phyloP scores from a whole-genome alignment of 441 rosid genomes.

The Gossypium aridum region DNA sequence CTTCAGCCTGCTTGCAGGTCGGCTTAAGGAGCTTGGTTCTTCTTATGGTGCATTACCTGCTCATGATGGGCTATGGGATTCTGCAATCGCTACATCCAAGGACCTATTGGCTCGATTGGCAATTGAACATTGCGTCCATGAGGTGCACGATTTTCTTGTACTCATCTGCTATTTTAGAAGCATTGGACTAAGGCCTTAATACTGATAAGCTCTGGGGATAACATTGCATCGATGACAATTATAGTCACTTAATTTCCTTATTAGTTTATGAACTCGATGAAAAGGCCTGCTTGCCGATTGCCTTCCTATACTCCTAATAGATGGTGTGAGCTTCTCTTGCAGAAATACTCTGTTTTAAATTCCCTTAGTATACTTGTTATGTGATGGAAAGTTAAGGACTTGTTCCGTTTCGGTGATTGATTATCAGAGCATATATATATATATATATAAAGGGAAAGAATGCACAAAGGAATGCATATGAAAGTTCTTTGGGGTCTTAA shows the following conservation, averaged over 20 bases:
- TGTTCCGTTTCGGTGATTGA: neutral
- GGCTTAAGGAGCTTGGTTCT: slow-evolving; percentile 67
- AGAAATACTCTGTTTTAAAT: neutral
- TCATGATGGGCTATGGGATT: slow-evolving; percentile 89
- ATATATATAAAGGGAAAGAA: neutral
- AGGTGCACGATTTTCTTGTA: slow-evolving; percentile 33
- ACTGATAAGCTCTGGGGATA: neutral
- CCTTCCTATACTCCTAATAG: neutral
- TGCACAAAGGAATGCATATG: neutral
- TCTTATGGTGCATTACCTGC: slow-evolving; percentile 80
- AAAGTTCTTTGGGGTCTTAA: neutral
- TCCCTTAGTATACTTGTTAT: neutral
- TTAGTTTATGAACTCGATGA: neutral
- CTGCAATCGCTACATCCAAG: slow-evolving; percentile 69
- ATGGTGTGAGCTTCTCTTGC: neutral
- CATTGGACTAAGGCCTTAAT: neutral
- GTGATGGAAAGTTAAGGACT: neutral
- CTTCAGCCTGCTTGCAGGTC: slow-evolving; percentile 65
- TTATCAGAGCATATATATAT: neutral
- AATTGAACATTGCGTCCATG: slow-evolving; percentile 82
- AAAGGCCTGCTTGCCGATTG: neutral
- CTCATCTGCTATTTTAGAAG: neutral
- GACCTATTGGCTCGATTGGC: slow-evolving; percentile 77
- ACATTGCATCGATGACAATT: neutral
- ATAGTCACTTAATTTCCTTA: neutral